A percentile compares a stretch with the other conserved stretches of the same genome.
These are phyloP conservation scores for Malus hybrid DNA, from an alignment of 331 rosid species.

Conservation along the genomic window DNA sequence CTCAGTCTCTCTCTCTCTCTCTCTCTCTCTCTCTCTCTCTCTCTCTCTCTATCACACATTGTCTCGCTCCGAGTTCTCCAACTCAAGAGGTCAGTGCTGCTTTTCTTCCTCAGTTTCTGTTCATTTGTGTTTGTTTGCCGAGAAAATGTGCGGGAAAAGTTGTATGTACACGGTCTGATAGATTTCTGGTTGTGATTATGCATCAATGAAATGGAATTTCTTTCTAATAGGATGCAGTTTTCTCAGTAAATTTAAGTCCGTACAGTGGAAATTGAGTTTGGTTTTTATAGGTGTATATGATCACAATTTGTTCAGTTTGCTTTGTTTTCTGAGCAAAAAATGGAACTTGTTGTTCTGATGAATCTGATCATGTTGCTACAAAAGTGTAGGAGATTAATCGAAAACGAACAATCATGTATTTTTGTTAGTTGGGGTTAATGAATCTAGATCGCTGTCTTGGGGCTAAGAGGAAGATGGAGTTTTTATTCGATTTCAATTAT, in stretches of 20 bases:
- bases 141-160: not conserved
- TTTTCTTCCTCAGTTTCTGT: not conserved
- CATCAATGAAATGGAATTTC: not conserved
- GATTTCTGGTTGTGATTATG: not conserved
- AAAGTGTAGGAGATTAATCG: not conserved
- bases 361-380: not conserved
- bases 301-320: not conserved
- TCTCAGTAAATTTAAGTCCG: not conserved
- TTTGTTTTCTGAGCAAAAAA: not conserved
- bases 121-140: not conserved
- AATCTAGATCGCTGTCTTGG: not conserved
- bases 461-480: no score
- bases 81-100: not conserved
- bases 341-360: not conserved
- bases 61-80: not conserved
- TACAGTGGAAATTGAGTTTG: not conserved
- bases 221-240: not conserved
- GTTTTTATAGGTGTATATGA: not conserved
- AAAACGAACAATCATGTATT: not conserved
- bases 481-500: no score
- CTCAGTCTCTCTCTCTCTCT: not conserved
- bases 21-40: not conserved
- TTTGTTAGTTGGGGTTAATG: not conserved
- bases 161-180: not conserved
- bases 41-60: not conserved